Base-by-base conservation (phyloP, 2,329 filamentous ascomycete genomes). In the Paecilomyces sp. region DNA sequence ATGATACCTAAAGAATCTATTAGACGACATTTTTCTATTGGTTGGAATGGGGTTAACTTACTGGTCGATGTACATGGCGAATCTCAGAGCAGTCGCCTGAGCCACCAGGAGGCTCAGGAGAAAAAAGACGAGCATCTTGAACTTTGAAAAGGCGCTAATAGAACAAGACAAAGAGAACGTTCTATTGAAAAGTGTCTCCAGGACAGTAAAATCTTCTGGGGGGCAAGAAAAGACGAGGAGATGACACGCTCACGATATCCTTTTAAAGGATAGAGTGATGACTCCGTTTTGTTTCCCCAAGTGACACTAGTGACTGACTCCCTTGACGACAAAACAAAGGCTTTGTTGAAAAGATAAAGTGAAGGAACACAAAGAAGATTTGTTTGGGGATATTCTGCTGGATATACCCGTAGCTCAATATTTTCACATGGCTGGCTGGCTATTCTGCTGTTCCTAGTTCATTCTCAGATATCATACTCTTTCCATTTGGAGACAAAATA, bases 41-140 rank as follows among this genome's bases (percentile, higher is more conserved):
- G 36, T 25, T n/a, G 33, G 1, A 0, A 36, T 31, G 28, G 11
- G 41, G 1, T 7, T 6, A 11, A 66, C 77, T 64, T 66, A 82
- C 77, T 81, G 62, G 63, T 82, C 80, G 64, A 77, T 77, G 63
- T 82, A 82, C 71, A 81, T 78, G 62, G 64, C 71, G 58, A 76
- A 73, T 54, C 71, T 69, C 33, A 70, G 55, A n/a, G 66, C 67
- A 30, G 66, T 62, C 33, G 66, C 70, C 22, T 73, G 71, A 31
- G 65, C 64, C 58, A 67, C 70, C 67, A 74, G 53, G 5, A 74
- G 65, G 65, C 66, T 65, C 53, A 72, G 53, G 15, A 64, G 58
- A n/a, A 69, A 57, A 6, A 62, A 55, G 60, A 69, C 72, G 51
- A 70, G 60, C 69, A 72, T 71, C 33, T 51, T 55, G 60, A 15